Conservation (phyloP, 148 eudicot genomes). For the Chenopodium berlandieri region DNA sequence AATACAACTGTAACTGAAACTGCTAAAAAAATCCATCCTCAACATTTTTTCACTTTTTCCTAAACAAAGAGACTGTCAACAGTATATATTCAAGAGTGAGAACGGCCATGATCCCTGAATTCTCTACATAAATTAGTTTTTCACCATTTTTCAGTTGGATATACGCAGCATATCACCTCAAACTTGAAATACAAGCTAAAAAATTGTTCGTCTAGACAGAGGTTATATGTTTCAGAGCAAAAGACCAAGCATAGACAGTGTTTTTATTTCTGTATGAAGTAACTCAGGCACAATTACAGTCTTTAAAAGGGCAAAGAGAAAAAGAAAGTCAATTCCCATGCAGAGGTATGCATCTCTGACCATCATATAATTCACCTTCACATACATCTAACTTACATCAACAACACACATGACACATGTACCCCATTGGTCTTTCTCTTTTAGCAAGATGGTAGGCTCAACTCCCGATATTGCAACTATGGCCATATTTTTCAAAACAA, state of each 20-base stretch:
- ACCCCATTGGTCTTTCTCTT: neutral
- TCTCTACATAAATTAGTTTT: neutral
- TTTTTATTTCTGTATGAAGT: neutral
- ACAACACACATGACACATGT: neutral
- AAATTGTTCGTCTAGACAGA: neutral
- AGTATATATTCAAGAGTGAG: neutral
- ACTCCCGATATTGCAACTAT: neutral
- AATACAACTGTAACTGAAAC: neutral
- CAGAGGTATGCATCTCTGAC: neutral
- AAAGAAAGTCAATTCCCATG: neutral
- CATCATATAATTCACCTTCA: neutral
- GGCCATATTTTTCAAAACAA: neutral
- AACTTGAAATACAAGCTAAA: neutral
- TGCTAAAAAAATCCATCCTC: neutral
- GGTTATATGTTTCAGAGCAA: neutral
- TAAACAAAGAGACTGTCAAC: neutral
- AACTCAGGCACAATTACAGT: neutral
- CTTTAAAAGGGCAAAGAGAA: neutral
- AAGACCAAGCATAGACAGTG: neutral
- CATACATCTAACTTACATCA: neutral
- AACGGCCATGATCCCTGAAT: neutral
- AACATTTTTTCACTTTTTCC: neutral
- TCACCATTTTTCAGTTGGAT: neutral
- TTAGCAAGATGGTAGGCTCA: neutral
- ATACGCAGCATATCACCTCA: neutral